Conservation (phyloP, 1,139 yeast genomes). For the Zygoascus hellenicus region DNA sequence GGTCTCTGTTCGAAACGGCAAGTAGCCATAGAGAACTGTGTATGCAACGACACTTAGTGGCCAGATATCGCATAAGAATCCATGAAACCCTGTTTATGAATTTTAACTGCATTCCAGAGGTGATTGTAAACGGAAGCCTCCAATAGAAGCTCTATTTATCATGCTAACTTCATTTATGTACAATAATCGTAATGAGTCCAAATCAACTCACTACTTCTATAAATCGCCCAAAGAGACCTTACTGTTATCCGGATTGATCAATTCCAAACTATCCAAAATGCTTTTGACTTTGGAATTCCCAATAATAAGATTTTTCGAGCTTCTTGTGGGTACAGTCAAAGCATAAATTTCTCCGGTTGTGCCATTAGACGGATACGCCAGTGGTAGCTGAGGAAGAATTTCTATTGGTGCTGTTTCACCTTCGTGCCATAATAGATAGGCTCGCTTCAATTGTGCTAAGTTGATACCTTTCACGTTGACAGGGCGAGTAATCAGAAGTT, state of each 20-base stretch:
- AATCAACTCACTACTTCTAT: no score
- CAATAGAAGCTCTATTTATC: no score
- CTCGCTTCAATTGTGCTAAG: not conserved
- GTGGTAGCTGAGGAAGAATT: slow-evolving; percentile 3
- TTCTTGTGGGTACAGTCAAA: slow-evolving; percentile 4
- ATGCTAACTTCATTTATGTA: no score
- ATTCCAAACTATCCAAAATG: slow-evolving; percentile 1
- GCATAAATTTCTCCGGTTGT: slow-evolving; percentile 1
- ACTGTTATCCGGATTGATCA: not conserved
- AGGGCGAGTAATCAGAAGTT: slow-evolving; percentile 5
- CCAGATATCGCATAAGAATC: slow-evolving; percentile 92
- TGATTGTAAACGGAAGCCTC: no score
- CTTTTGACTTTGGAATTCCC: not conserved
- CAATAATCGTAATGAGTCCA: no score
- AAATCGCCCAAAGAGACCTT: no score
- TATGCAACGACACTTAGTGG: slow-evolving; percentile 87
- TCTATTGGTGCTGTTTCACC: slow-evolving; percentile 9
- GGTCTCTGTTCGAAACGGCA: slow-evolving; percentile 84
- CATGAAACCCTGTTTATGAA: no score
- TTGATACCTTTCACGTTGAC: slow-evolving; percentile 3
- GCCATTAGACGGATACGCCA: slow-evolving; percentile 2
- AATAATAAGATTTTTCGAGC: not conserved
- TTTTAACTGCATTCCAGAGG: no score
- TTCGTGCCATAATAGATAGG: slow-evolving; percentile 9
- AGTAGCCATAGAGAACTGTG: slow-evolving; percentile 84